Evolutionary conservation across 192 early-diverging fungal genomes (phyloP).

Genomic region (Linnemannia elongata): DNA sequence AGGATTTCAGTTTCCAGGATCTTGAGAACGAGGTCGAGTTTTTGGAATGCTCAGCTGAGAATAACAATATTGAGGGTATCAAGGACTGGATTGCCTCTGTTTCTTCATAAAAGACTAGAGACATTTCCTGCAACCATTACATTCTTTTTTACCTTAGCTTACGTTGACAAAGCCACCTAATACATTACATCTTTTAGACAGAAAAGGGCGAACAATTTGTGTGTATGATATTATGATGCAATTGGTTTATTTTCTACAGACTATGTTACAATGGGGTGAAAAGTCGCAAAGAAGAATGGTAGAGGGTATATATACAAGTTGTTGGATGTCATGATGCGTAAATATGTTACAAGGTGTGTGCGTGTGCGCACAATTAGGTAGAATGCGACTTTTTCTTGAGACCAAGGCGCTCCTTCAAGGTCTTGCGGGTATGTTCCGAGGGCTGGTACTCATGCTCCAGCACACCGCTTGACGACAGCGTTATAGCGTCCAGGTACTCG

Average conservation of each 20-base stretch:
- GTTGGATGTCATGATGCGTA: background rate
- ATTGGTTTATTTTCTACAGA: background rate
- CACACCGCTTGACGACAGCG: background rate
- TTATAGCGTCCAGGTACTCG: background rate
- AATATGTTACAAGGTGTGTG: background rate
- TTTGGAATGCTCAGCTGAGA: constrained; percentile 71
- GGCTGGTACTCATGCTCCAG: constrained; percentile 27
- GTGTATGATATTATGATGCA: background rate
- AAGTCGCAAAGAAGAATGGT: background rate
- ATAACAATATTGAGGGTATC: constrained; percentile 69
- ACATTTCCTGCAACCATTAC: background rate
- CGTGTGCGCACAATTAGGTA: background rate
- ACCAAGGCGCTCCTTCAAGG: constrained; percentile 30
- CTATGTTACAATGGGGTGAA: background rate
- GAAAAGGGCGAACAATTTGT: background rate
- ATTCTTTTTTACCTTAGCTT: background rate
- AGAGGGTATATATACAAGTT: background rate
- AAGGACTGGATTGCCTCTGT: constrained; percentile 72
- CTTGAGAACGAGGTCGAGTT: constrained; percentile 78
- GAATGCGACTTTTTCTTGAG: constrained; percentile 35
- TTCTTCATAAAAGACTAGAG: background rate
- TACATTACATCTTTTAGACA: background rate
- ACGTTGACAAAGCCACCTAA: background rate
- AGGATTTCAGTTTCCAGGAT: constrained; percentile 87
- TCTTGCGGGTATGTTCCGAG: constrained; percentile 21